Base-by-base conservation (phyloP, 2,329 filamentous ascomycete species). In the Penicillium sp. region DNA sequence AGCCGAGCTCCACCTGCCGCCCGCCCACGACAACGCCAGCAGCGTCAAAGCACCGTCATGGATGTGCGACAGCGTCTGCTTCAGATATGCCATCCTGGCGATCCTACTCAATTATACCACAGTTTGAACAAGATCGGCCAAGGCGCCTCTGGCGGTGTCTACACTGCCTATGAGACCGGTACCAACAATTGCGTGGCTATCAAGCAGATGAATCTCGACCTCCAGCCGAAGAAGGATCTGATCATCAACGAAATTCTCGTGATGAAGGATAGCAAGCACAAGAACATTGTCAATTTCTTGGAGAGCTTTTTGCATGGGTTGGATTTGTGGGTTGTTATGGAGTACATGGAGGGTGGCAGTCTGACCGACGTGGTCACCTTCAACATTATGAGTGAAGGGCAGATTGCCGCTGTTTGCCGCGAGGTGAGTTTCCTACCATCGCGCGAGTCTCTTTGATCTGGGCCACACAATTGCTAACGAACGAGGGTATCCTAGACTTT, bases 181-280 rank as follows among this genome's bases (percentile, higher is more conserved):
- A 90, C 87, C 42, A 96, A 96, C 78, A 88, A 90, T 64, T 88
- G 96, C 68, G 95, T 99, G 40, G 95, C 95, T 45, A 98, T 99
- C 79, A 99, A 99, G 82, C 95, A 99, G 82, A 99, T 99, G 95
- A 98, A 98, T 68, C 81, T 99, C 58, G 95, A 98, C 77, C 91
- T 98, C 78, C 95, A 99, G 73, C 95, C 95, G 2, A 98, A 98
- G 85, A 99, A 99, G 78, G 95, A 99, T 71, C 82, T 98, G 52
- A 99, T 99, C 72, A 97, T 99, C 79, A 99, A 99, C 77, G 95
- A 99, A 76, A 99, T 99, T 68, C 80, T 99, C 60, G 95, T 99
- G 60, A 99, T 99, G 95, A 97, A 96, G 81, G 95, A 98, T 72
- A 97, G 93, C 82, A 95, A 92, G 60, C 95, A 99, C 75, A 94